A percentile compares a stretch with the other conserved stretches of the same genome.
phyloP scores from a whole-genome alignment of 1,139 yeast genomes.

The Zygoascus sp. region DNA sequence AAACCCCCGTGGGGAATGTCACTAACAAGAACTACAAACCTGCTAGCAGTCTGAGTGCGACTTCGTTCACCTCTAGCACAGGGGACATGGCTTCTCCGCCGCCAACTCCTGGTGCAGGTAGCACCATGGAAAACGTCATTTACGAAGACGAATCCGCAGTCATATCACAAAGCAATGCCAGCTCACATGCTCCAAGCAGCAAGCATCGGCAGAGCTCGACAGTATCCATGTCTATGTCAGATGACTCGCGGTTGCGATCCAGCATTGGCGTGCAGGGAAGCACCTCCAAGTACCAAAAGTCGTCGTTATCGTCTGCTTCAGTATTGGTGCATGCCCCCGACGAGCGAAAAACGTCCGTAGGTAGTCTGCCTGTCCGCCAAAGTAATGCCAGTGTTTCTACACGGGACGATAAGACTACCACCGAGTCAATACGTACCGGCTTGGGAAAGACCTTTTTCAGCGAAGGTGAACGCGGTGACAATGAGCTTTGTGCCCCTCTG shows the following conservation, averaged over 20 bases:
- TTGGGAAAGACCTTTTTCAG: not conserved
- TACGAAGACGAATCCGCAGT: not conserved
- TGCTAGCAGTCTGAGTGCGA: not conserved
- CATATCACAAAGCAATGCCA: not conserved
- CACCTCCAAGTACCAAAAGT: not conserved
- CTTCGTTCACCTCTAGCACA: not conserved
- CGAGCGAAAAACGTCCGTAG: not conserved
- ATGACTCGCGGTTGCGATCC: not conserved
- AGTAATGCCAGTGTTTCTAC: not conserved
- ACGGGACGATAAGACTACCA: not conserved
- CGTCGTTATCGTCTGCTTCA: not conserved
- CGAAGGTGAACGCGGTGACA: not conserved
- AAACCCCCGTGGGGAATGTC: constrained; percentile 1
- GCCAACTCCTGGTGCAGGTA: constrained; percentile 7
- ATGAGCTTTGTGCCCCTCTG: constrained; percentile 7
- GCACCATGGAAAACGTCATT: not conserved
- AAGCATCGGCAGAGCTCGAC: not conserved
- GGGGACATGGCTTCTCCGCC: constrained; percentile 7
- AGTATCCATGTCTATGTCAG: not conserved
- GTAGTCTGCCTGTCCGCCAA: not conserved
- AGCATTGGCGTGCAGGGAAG: not conserved
- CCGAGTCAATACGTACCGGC: not conserved
- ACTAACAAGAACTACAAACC: constrained; percentile 5
- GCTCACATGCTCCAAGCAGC: not conserved
- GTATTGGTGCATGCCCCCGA: not conserved